Conservation (phyloP, 805 yeast species). For the Yamadazyma endophytica region DNA sequence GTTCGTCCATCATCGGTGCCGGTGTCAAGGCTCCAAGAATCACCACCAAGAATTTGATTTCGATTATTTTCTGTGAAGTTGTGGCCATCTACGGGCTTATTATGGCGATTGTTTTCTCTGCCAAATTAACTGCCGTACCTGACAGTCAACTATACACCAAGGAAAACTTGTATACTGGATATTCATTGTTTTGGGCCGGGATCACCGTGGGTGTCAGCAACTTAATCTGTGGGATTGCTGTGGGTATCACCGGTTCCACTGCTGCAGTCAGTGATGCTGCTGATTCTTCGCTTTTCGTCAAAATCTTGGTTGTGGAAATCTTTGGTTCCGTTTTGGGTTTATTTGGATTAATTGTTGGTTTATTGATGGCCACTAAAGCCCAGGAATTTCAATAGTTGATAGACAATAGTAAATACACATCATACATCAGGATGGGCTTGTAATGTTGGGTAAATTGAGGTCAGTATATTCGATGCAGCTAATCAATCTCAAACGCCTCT, state of each 20-base stretch:
- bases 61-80: constrained; percentile 97
- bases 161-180: constrained; percentile 91
- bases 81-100: constrained; percentile 97
- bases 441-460: too few relatives aligned
- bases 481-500: not conserved
- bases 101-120: constrained; percentile 94
- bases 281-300: constrained; percentile 89
- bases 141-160: constrained; percentile 63
- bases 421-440: too few relatives aligned
- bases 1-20: constrained; percentile 92
- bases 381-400: constrained; percentile 67
- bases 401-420: not conserved
- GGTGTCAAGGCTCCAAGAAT: constrained; percentile 98
- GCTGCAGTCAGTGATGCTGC: constrained; percentile 98
- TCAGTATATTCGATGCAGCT: too few relatives aligned
- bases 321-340: constrained; percentile 95
- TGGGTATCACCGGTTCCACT: constrained; percentile 97
- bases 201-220: constrained; percentile 91
- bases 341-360: constrained; percentile 93
- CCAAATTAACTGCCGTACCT: constrained; percentile 73
- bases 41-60: constrained; percentile 93
- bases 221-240: constrained; percentile 94
- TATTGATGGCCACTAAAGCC: constrained; percentile 95
- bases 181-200: constrained; percentile 97
- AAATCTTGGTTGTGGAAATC: constrained; percentile 94